Evolutionary conservation across 495 filamentous ascomycete genomes (phyloP).

Genomic region (Evansstolkia leycettana): DNA sequence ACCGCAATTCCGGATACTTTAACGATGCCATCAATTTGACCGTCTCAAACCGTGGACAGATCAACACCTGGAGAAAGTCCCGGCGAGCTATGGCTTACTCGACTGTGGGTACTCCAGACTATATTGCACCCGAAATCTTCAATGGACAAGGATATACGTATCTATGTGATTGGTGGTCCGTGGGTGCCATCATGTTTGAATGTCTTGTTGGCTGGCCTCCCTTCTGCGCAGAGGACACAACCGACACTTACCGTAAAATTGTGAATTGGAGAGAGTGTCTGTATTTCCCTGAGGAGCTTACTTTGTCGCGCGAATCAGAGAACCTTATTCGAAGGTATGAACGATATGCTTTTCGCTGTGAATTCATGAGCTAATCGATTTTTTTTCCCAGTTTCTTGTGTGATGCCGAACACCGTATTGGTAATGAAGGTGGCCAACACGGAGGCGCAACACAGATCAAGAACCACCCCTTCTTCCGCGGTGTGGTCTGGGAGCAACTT

Average conservation of each 20-base stretch:
- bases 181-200: constrained; percentile 99
- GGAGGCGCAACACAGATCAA: constrained; percentile 84
- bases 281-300: constrained; percentile 93
- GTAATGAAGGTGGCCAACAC: constrained; percentile 50
- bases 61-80: constrained; percentile 97
- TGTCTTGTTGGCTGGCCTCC: constrained; percentile 98
- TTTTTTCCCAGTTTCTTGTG: constrained; percentile 71
- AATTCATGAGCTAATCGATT: constrained; percentile 8
- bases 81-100: constrained; percentile 93
- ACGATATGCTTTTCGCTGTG: not conserved
- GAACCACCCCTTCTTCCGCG: constrained; percentile 86
- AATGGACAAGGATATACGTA: constrained; percentile 89
- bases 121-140: constrained; percentile 98
- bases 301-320: constrained; percentile 76
- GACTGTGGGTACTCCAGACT: constrained; percentile 95
- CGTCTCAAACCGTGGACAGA: constrained; percentile 89
- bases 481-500: constrained; percentile 84
- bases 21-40: constrained; percentile 97
- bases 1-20: constrained; percentile 73
- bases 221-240: constrained; percentile 95
- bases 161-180: constrained; percentile 97
- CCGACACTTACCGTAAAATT: constrained; percentile 98
- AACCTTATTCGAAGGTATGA: constrained; percentile 66
- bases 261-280: constrained; percentile 93
- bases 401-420: constrained; percentile 77